phyloP scores from a whole-genome alignment of 768 basidiomycete genomes.

The Mycena belliarum region DNA sequence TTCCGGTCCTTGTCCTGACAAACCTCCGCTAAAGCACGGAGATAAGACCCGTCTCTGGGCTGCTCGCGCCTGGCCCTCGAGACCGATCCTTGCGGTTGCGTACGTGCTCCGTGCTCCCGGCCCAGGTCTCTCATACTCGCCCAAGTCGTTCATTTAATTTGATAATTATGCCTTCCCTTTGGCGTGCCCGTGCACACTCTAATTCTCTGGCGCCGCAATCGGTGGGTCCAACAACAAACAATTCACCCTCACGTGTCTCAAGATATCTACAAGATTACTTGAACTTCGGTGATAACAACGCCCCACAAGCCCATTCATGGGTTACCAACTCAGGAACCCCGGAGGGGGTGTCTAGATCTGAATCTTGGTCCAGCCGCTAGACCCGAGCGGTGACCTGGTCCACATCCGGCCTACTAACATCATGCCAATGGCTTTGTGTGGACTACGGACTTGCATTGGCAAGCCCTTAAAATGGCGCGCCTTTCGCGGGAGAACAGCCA shows the following conservation, averaged over 20 bases:
- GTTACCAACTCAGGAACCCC: slow-evolving; percentile 4
- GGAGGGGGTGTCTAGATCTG: background rate
- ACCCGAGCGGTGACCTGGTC: slow-evolving; percentile 5
- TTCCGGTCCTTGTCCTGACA: slow-evolving; percentile 15
- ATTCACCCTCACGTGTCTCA: background rate
- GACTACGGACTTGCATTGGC: slow-evolving; percentile 7
- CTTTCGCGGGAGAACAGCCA: background rate
- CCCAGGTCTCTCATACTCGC: background rate
- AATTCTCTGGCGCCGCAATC: slow-evolving; percentile 2
- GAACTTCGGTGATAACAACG: slow-evolving; percentile 12
- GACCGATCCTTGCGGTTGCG: slow-evolving; percentile 1
- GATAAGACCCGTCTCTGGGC: slow-evolving; percentile 12
- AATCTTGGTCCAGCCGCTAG: slow-evolving; percentile 3
- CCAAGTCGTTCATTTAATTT: background rate
- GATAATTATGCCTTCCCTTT: background rate
- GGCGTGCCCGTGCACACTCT: background rate
- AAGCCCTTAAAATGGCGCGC: slow-evolving; percentile 19
- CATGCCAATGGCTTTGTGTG: slow-evolving; percentile 19
- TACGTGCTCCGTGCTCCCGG: slow-evolving; percentile 4
- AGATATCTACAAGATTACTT: slow-evolving; percentile 9
- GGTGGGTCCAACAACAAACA: slow-evolving; percentile 6
- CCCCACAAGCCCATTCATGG: background rate
- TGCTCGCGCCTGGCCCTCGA: background rate
- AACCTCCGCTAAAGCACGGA: slow-evolving; percentile 15
- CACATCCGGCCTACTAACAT: slow-evolving; percentile 4